Evolutionary conservation across 1,139 yeast species (phyloP).

Genomic region (Wickerhamomyces sp.): DNA sequence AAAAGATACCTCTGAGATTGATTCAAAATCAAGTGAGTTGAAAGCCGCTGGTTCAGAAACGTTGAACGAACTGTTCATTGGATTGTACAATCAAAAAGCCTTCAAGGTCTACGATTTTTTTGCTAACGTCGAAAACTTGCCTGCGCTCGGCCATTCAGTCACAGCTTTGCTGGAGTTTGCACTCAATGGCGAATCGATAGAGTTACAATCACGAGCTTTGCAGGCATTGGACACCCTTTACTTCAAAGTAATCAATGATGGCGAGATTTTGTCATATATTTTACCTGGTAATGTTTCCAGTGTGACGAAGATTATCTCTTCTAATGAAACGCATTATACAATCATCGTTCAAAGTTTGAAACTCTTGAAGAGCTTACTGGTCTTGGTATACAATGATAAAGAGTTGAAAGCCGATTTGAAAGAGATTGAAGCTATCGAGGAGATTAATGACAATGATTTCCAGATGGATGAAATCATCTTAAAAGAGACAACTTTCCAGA

Average conservation of each 20-base stretch:
- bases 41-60: constrained; percentile 38
- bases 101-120: constrained; percentile 27
- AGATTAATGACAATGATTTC: constrained; percentile 7
- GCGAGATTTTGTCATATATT: constrained; percentile 47
- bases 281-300: constrained; percentile 54
- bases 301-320: constrained; percentile 37
- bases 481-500: constrained; percentile 17
- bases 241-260: constrained; percentile 33
- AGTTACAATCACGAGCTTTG: constrained; percentile 33
- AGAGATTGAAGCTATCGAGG: constrained; percentile 13
- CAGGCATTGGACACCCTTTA: constrained; percentile 32
- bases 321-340: constrained; percentile 34
- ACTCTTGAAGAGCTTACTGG: constrained; percentile 30
- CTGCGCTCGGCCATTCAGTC: constrained; percentile 43
- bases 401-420: constrained; percentile 25
- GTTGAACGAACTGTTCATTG: constrained; percentile 26
- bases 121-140: constrained; percentile 31
- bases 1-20: constrained; percentile 17
- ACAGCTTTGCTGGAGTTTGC: constrained; percentile 38
- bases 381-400: constrained; percentile 36
- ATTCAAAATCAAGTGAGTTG: constrained; percentile 33
- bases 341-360: constrained; percentile 31
- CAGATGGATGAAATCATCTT: constrained; percentile 18
- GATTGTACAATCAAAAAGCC: constrained; percentile 26
- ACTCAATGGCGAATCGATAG: constrained; percentile 21